Evolutionary conservation across 768 basidiomycete genomes (phyloP).

Genomic region (Austroboletus festivus): DNA sequence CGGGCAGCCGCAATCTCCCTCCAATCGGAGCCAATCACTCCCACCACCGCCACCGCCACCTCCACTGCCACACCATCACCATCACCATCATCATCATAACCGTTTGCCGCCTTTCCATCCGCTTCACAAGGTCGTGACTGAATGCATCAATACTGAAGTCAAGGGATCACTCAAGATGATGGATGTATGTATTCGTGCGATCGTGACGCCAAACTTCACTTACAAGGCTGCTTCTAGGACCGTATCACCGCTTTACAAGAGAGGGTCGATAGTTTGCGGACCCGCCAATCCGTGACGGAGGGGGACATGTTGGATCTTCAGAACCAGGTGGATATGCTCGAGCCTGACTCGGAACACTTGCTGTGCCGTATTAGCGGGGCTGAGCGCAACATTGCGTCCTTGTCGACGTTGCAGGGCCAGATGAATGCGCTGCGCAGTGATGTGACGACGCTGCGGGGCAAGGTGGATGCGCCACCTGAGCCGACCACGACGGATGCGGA

Average conservation of each 20-base stretch:
- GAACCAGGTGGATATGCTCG: conserved; percentile 38
- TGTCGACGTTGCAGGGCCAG: conserved; percentile 28
- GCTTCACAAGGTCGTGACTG: conserved; percentile 14
- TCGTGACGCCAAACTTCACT: not conserved
- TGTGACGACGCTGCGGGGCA: conserved; percentile 18
- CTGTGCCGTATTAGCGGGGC: conserved; percentile 26
- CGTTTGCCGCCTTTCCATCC: conserved; percentile 14
- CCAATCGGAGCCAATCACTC: too few species aligned
- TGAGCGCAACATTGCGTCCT: conserved; percentile 31
- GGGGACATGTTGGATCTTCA: conserved; percentile 33
- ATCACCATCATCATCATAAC: not conserved
- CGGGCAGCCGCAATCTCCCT: too few species aligned
- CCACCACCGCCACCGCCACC: conserved; percentile 6
- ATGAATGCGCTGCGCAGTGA: conserved; percentile 19
- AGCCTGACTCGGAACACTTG: conserved; percentile 32
- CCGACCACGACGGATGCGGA: not conserved
- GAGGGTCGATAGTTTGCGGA: conserved; percentile 18
- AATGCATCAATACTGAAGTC: conserved; percentile 23
- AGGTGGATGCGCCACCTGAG: conserved; percentile 18
- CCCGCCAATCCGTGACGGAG: conserved; percentile 25
- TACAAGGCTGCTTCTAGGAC: conserved; percentile 16
- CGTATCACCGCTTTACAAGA: conserved; percentile 22
- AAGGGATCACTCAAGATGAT: conserved; percentile 19
- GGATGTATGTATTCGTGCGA: conserved; percentile 13
- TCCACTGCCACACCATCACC: conserved; percentile 4